Base-by-base conservation (phyloP, 345 rosid genomes). In the Sisymbrium irio region DNA sequence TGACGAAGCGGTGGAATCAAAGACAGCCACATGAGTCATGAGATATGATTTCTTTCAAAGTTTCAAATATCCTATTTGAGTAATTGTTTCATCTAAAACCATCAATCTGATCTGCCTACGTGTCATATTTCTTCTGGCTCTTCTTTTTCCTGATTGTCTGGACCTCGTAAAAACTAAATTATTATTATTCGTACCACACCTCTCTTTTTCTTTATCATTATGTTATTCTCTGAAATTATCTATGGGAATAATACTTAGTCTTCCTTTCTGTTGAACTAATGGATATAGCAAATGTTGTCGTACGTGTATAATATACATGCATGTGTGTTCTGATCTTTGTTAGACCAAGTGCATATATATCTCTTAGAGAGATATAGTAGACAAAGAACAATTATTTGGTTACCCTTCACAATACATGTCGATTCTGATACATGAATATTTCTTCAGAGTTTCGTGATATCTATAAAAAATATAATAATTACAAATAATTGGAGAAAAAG, bases 1-100 rank as follows among this genome's bases (percentile, higher is more conserved):
- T 5, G 18, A 40, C 32, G n/a, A 12, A 51, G 77, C 9, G 67
- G 62, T 74, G 62, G 62, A 75, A 67, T 67, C 25, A 67, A 28
- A 47, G 25, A 39, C 73, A 30, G 55, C 37, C 78, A 74, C 67
- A 40, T 67, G 72, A 36, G 4, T 57, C 66, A 25, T 36, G 59
- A 37, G 68, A 61, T 25, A 15, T 50, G 39, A 17, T 65, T 12
- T 56, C 15, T 55, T 56, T 55, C 57, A 10, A 9, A 36, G 37
- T 47, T 66, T 44, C 78, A 40, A 17, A 15, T 22, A 66, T 54
- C 25, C n/a, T n/a, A 13, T 17, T 63, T 45, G n/a, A 37, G 22
- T 50, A 28, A 41, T 13, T 12, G 32, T 6, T 71, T 51, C 44
- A 30, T 28, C 14, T 57, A 36, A 35, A 40, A 22, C 25, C 61